Evolutionary conservation across 257 asterid genomes (phyloP).

Genomic region (Solanum medicagineum): DNA sequence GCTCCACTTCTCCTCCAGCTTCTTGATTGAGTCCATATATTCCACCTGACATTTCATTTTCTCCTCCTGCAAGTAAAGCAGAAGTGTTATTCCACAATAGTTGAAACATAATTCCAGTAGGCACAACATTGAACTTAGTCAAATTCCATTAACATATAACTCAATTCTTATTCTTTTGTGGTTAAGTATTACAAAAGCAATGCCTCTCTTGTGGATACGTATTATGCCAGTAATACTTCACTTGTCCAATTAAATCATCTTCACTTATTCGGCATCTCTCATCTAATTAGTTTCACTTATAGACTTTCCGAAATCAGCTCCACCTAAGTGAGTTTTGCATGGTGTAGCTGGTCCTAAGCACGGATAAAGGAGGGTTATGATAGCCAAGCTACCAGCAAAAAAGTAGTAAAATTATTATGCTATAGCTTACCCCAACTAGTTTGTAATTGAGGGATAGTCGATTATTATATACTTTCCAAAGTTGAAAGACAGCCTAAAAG

Average conservation of each 20-base stretch:
- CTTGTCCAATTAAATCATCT: not conserved
- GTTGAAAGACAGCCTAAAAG: not conserved
- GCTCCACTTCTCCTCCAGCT: conserved; percentile 93
- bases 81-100: not conserved
- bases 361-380: not conserved
- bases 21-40: conserved; percentile 90
- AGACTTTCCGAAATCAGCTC: not conserved
- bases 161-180: not conserved
- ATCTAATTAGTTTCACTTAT: not conserved
- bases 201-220: not conserved
- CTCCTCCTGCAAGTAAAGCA: conserved; percentile 55
- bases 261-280: not conserved
- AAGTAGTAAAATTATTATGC: not conserved
- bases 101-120: not conserved
- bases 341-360: not conserved
- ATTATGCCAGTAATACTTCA: not conserved
- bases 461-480: not conserved
- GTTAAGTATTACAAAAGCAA: not conserved
- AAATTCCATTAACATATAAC: not conserved
- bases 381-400: not conserved
- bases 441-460: not conserved
- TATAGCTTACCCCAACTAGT: not conserved
- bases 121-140: not conserved
- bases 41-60: conserved; percentile 96
- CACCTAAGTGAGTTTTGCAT: not conserved